Evolutionary conservation across 2,329 filamentous ascomycete genomes (phyloP), one percentile per base, ranked within the genome.

Genomic region (Aureobasidium sp.): DNA sequence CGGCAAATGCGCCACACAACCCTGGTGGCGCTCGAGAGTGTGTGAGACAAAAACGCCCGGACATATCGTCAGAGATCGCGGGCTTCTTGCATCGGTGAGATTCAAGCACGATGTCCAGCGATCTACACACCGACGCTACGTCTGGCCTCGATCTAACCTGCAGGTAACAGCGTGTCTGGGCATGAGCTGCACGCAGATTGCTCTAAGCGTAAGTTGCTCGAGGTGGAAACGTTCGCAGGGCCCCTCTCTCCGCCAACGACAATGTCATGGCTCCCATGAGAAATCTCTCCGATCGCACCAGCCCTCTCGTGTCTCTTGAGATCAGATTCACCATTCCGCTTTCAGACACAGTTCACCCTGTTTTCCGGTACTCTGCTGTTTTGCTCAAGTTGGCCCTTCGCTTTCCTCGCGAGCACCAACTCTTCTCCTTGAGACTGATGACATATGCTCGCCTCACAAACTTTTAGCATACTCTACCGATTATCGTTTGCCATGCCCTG

Each of bases 211-310:
- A n/a, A 57, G 39, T 57, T 57, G 53, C 53, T 44, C 17, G 3
- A 44, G 27, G 40, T 57, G 37, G 39, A 14, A 33, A 45, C n/a
- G 53, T 45, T 29, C 53, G 42, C 54, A 58, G 42, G 42, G 54
- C 40, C 53, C 53, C 53, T 57, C 52, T 44, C 11, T 42, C 52
- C 39, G 39, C 7, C 39, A 33, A 33, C 39, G n/a, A 33, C 22
- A 29, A 40, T 57, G 42, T 47, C 42, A 47, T 48, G 45, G 45
- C 45, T 48, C 24, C 24, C 45, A 29, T 58, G 31, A 48, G 39
- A 39, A 58, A 58, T 58, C 29, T 58, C 54, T 48, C 54, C 54
- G 54, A 58, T 58, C 54, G 31, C 54, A 58, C 42, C 54, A 31
- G 44, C 54, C 42, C 40, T 47, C 37, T 58, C 54, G 29, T 58